phyloP scores from a whole-genome alignment of 441 rosid species.

The Syzygium malaccense region DNA sequence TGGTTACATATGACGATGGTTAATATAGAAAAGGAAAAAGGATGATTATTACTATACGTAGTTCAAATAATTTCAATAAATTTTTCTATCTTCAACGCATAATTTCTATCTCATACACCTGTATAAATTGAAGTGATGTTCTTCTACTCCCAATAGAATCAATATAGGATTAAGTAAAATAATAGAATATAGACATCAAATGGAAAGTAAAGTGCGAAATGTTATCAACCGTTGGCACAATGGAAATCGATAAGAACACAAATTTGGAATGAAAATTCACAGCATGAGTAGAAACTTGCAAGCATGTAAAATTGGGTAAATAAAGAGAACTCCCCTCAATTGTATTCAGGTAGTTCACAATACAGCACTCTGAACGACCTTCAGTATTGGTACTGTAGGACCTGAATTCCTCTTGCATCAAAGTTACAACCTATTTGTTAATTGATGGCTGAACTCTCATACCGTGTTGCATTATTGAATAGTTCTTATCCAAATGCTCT shows the following conservation, averaged over 20 bases:
- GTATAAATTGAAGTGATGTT: no score
- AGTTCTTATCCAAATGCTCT: neutral
- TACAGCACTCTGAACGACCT: no score
- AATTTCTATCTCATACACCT: neutral
- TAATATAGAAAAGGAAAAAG: neutral
- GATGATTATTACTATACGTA: neutral
- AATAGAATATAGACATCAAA: neutral
- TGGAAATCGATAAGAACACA: no score
- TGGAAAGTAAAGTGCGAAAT: neutral
- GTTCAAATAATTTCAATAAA: neutral
- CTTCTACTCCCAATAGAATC: neutral
- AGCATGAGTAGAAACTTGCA: no score
- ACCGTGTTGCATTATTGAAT: rapidly evolving
- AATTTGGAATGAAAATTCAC: no score
- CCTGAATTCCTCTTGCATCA: neutral
- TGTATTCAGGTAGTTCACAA: no score
- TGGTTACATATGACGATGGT: neutral
- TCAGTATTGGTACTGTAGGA: neutral
- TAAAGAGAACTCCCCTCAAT: no score
- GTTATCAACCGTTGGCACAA: no score
- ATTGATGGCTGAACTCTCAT: rapidly evolving
- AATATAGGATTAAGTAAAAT: neutral
- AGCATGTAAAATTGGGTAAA: no score
- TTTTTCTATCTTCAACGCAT: neutral
- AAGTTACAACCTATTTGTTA: neutral